Base-by-base conservation (phyloP, 805 yeast genomes). In the Cyberlindnera petersonii region DNA sequence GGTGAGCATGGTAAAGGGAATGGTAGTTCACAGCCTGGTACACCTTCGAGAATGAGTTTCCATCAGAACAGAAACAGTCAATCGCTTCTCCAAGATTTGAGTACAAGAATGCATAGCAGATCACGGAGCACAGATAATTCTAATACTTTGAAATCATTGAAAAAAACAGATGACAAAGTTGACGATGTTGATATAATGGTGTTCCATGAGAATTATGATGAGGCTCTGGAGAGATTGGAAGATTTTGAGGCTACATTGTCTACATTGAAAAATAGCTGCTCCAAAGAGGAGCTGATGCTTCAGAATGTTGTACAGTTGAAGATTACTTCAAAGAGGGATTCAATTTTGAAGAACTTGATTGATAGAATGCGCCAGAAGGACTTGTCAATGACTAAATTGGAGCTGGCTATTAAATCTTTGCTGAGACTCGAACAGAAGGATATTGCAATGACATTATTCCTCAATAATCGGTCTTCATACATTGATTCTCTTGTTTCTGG, bases 101-200 rank as follows among this genome's bases (percentile, higher is more conserved):
- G 82, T 2, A 70, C 79, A 6, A 66, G 81, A 22, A 75, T 79
- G 52, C 88, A 79, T 55, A 71, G 79, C 14, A 59, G 83, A 40
- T 69, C 79, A 38, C 56, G 78, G 29, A 71, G 80, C 15, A 61
- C 69, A 37, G 82, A 79, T 50, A 49, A 54, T 44, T 63, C 58
- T 55, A 65, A 52, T 37, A 39, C 65, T 13, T 63, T 75, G 45
- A 66, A 69, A 39, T 72, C 64, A 15, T 62, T 82, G 39, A 72
- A 74, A 39, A 61, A 62, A 22, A 64, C 79, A 11, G 88, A 82
- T 50, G 82, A 79, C 37, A 60, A 67, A 23, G 64, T 84, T 14
- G 87, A 83, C 52, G 86, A 82, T 39, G 68, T 82, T 29, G 93
- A 85, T 55, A 75, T 81, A 11, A 69, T 69, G 39, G 67, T 83